Conservation (phyloP, 129 eudicot species). For the Dittrichia graveolens region DNA sequence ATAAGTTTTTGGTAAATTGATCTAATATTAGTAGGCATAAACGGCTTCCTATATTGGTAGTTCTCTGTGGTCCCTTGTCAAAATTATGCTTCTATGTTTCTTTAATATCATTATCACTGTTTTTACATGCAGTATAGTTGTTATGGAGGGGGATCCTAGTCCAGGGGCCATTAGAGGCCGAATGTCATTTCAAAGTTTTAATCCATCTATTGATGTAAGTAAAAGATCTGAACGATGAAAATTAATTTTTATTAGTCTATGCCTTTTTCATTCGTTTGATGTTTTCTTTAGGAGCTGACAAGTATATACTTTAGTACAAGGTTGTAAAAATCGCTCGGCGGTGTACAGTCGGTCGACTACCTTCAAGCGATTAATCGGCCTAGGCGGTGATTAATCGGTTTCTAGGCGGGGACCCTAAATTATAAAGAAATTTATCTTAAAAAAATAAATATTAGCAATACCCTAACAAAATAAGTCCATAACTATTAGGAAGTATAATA, state of each 20-base stretch:
- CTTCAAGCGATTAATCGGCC: too few species aligned
- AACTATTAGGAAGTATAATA: too few species aligned
- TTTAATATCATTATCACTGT: conserved; percentile 1
- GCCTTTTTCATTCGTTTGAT: conserved; percentile 22
- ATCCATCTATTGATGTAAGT: conserved; percentile 93
- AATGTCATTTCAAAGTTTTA: conserved; percentile 85
- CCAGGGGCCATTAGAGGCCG: conserved; percentile 87
- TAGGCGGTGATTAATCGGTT: too few species aligned
- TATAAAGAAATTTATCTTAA: too few species aligned
- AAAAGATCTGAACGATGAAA: conserved; percentile 26
- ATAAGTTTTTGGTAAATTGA: neutral
- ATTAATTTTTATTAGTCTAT: neutral
- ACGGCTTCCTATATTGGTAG: neutral
- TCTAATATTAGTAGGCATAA: neutral
- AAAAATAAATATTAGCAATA: too few species aligned
- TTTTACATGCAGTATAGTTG: conserved; percentile 65
- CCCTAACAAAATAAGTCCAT: too few species aligned
- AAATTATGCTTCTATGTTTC: neutral
- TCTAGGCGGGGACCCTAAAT: too few species aligned
- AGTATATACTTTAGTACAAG: too few species aligned
- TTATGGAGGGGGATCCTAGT: conserved; percentile 93
- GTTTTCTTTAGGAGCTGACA: conserved; percentile 12
- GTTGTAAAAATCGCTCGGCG: too few species aligned
- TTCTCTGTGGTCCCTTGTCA: neutral
- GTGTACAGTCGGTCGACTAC: too few species aligned